Conservation (phyloP, 2,329 filamentous ascomycete species). For the Fusarium sp. region DNA sequence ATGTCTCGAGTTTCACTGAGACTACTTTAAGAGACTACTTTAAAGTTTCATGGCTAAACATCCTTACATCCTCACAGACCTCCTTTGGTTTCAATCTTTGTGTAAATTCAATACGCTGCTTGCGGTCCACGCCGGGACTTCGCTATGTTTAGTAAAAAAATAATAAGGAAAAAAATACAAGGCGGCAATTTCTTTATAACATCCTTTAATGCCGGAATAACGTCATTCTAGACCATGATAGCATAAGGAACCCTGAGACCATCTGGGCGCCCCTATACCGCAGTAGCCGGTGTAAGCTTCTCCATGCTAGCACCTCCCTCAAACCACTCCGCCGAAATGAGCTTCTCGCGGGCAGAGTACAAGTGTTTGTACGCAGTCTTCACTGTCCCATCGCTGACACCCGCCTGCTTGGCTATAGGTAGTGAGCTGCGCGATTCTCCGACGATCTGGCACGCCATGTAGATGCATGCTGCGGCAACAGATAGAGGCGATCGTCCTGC, state of each 20-base stretch:
- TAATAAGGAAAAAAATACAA: background rate
- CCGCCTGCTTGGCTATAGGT: constrained; percentile 84
- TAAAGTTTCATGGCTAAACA: background rate
- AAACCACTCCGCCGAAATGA: constrained; percentile 82
- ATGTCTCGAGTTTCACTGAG: background rate
- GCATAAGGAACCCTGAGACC: background rate
- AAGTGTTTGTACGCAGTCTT: constrained; percentile 94
- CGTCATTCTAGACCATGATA: background rate
- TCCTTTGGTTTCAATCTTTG: background rate
- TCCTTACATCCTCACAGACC: background rate
- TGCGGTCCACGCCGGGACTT: background rate
- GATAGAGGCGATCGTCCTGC: constrained; percentile 94
- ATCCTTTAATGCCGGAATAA: background rate
- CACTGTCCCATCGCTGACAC: constrained; percentile 96
- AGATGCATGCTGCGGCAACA: constrained; percentile 94
- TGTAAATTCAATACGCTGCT: constrained; percentile 4
- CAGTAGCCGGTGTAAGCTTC: constrained; percentile 66
- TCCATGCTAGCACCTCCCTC: constrained; percentile 75
- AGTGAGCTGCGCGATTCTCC: constrained; percentile 81
- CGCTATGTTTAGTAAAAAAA: background rate
- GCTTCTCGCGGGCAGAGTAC: constrained; percentile 75
- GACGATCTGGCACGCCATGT: constrained; percentile 91
- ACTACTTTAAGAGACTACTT: background rate
- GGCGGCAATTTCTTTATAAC: background rate
- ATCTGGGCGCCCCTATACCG: background rate